These are phyloP conservation scores for Wickerhamiella brachini DNA, from an alignment of 805 yeast species.

Conservation along the genomic window DNA sequence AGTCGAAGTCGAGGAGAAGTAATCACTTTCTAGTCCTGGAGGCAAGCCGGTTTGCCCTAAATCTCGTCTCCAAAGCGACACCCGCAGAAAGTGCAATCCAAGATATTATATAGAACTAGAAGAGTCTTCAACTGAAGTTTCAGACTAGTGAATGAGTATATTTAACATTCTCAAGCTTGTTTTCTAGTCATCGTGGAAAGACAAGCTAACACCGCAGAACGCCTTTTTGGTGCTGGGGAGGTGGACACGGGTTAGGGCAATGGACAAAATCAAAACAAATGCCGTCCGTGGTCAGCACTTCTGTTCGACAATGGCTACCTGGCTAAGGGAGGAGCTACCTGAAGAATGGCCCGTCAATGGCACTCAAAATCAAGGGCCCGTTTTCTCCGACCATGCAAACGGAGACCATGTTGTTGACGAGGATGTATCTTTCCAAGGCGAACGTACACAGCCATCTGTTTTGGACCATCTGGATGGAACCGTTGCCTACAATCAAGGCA, in stretches of 20 bases:
- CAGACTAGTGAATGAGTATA: no score
- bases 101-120: no score
- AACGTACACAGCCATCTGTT: constrained; percentile 8
- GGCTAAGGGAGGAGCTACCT: constrained; percentile 15
- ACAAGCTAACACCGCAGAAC: no score
- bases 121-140: no score
- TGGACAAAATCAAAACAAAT: background rate
- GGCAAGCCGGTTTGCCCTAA: no score
- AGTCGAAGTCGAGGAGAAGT: no score
- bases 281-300: background rate
- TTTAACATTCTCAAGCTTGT: no score
- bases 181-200: no score
- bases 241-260: background rate
- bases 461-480: background rate
- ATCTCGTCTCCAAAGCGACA: no score
- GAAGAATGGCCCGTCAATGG: constrained; percentile 13
- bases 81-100: no score
- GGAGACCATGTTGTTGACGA: background rate
- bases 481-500: background rate
- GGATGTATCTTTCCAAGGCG: background rate
- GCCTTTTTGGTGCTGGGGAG: no score
- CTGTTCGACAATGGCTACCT: background rate
- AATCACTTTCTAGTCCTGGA: no score
- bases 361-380: background rate
- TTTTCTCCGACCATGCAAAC: background rate